Conservation (phyloP, 2,329 filamentous ascomycete species). For the Colletotrichum shisoi region DNA sequence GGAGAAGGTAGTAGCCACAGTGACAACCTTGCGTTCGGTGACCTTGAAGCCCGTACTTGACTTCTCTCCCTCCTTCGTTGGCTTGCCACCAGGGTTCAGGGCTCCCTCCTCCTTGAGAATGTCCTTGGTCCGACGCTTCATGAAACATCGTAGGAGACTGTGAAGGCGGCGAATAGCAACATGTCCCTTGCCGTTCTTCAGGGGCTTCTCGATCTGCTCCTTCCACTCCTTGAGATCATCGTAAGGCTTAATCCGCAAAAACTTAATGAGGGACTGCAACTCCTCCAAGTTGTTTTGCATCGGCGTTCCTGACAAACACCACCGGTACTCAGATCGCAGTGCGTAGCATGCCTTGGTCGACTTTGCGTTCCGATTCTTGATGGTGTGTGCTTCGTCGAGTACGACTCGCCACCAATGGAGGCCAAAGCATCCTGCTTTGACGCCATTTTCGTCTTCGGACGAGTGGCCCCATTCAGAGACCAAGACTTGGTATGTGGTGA, state of each 20-base stretch:
- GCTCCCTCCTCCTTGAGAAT: conserved; percentile 90
- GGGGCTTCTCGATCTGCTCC: conserved; percentile 84
- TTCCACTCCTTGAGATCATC: conserved; percentile 88
- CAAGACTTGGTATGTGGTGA: conserved; percentile 95
- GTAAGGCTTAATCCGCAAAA: conserved; percentile 90
- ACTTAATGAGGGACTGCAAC: conserved; percentile 90
- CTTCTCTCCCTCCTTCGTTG: conserved; percentile 51
- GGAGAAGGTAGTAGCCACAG: conserved; percentile 79
- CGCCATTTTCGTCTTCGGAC: conserved; percentile 65
- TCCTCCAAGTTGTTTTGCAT: conserved; percentile 99
- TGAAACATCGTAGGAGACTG: conserved; percentile 86
- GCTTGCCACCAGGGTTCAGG: conserved; percentile 77
- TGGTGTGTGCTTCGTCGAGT: conserved; percentile 94
- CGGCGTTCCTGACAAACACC: conserved; percentile 95
- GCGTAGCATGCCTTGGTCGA: conserved; percentile 91
- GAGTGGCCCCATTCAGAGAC: conserved; percentile 86
- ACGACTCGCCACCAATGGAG: conserved; percentile 95
- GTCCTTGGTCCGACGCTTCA: conserved; percentile 98
- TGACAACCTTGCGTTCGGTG: conserved; percentile 87
- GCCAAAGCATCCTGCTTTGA: conserved; percentile 85
- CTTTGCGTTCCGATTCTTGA: conserved; percentile 98
- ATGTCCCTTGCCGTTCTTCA: conserved; percentile 89
- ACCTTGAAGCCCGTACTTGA: conserved; percentile 81
- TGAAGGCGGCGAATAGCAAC: conserved; percentile 88
- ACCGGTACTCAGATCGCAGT: conserved; percentile 84